These are phyloP conservation scores for Schizosaccharomyces lindneri DNA, from an alignment of 805 yeast genomes.

Conservation along the genomic window DNA sequence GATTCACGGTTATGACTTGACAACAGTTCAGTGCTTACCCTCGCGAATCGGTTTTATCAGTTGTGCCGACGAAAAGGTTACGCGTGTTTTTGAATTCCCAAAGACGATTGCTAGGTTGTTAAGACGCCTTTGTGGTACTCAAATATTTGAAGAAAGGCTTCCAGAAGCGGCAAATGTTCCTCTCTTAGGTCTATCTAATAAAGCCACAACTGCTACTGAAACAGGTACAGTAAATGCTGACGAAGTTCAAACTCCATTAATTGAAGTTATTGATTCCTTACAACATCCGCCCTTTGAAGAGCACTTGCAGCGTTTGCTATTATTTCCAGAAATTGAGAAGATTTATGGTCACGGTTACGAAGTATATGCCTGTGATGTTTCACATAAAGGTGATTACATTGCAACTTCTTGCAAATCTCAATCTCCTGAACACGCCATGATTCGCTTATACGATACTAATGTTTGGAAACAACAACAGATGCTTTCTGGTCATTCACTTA, in stretches of 20 bases:
- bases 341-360: conserved; percentile 96
- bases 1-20: conserved; percentile 94
- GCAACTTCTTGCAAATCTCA: conserved; percentile 89
- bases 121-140: conserved; percentile 19
- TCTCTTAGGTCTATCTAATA: conserved; percentile 77
- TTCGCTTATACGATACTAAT: conserved; percentile 42
- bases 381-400: conserved; percentile 34
- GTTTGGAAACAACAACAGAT: conserved; percentile 33
- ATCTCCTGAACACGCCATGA: conserved; percentile 57
- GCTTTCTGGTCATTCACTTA: conserved; percentile 49
- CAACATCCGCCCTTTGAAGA: conserved; percentile 63
- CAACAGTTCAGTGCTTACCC: conserved; percentile 40
- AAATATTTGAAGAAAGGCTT: conserved; percentile 14
- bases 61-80: conserved; percentile 86
- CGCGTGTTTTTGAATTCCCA: conserved; percentile 77
- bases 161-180: conserved; percentile 82
- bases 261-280: conserved; percentile 14
- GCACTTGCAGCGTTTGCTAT: conserved; percentile 65
- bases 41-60: conserved; percentile 44
- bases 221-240: conserved; percentile 16
- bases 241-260: conserved; percentile 13
- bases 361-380: conserved; percentile 49
- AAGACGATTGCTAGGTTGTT: conserved; percentile 44
- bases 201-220: conserved; percentile 36
- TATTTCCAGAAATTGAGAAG: conserved; percentile 90